A percentile compares a stretch with the other conserved stretches of the same genome.
These are phyloP conservation scores for Geotrichum bryndzae DNA, from an alignment of 1,139 yeast genomes.

Conservation along the genomic window DNA sequence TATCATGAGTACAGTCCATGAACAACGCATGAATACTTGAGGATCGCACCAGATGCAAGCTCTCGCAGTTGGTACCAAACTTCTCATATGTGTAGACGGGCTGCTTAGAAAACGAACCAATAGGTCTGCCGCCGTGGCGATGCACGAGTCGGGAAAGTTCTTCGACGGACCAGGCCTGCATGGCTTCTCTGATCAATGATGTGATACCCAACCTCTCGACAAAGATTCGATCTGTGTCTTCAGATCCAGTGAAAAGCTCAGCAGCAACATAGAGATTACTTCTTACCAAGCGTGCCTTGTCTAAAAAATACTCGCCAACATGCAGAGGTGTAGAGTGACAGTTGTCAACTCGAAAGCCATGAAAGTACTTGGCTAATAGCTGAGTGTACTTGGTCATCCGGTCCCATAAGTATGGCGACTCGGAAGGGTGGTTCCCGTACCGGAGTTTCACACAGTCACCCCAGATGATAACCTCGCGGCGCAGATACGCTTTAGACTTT, in stretches of 20 bases:
- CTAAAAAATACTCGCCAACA: conserved; percentile 84
- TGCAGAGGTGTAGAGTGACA: conserved; percentile 95
- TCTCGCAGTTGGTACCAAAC: conserved; percentile 15
- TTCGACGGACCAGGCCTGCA: conserved; percentile 89
- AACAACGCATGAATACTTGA: conserved; percentile 85
- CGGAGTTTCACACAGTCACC: conserved; percentile 93
- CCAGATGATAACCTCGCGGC: conserved; percentile 95
- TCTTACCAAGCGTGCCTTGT: conserved; percentile 77
- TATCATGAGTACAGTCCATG: conserved; percentile 98
- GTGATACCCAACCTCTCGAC: conserved; percentile 87
- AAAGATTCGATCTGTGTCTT: conserved; percentile 79
- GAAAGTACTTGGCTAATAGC: conserved; percentile 67
- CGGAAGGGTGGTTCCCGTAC: conserved; percentile 69
- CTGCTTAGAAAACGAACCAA: conserved; percentile 61
- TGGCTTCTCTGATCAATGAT: conserved; percentile 87
- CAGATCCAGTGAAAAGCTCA: conserved; percentile 89
- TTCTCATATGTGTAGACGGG: conserved; percentile 26
- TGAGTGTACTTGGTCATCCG: conserved; percentile 77
- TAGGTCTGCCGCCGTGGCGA: conserved; percentile 90
- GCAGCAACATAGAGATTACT: conserved; percentile 91
- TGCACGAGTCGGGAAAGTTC: conserved; percentile 85
- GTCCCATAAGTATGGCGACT: conserved; percentile 85
- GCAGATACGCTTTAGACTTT: conserved; percentile 69
- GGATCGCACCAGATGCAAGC: conserved; percentile 46
- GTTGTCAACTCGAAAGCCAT: conserved; percentile 90